Conservation (phyloP, 805 yeast genomes). For the Starmerella lactis-condensi region DNA sequence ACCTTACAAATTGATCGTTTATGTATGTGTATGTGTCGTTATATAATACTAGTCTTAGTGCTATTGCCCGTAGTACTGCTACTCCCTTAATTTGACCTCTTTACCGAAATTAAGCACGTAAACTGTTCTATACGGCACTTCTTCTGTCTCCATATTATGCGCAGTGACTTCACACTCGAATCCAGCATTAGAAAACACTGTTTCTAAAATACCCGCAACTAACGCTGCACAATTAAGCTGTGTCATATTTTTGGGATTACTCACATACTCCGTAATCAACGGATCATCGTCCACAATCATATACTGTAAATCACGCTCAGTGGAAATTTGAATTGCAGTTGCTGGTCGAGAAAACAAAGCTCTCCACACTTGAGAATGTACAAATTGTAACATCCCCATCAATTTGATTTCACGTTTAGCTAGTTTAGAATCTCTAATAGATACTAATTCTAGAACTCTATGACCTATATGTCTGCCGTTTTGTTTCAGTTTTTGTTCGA, state of each 20-base stretch:
- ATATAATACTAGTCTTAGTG: not conserved
- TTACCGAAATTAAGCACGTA: conserved; percentile 51
- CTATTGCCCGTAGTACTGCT: not conserved
- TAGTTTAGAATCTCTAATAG: conserved; percentile 43
- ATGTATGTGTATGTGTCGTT: not conserved
- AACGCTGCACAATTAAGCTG: conserved; percentile 66
- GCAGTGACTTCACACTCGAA: conserved; percentile 69
- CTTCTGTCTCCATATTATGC: conserved; percentile 49
- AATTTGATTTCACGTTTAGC: conserved; percentile 50
- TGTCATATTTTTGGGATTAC: conserved; percentile 63
- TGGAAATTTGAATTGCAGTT: conserved; percentile 56
- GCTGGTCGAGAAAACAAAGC: conserved; percentile 54
- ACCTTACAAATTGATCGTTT: not conserved
- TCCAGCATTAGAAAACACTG: conserved; percentile 53
- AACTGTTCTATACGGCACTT: conserved; percentile 48
- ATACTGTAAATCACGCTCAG: conserved; percentile 45
- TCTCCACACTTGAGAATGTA: conserved; percentile 57
- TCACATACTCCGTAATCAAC: conserved; percentile 47
- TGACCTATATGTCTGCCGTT: conserved; percentile 66
- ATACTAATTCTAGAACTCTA: conserved; percentile 47
- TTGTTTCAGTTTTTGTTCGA: conserved; percentile 41
- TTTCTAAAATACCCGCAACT: conserved; percentile 71
- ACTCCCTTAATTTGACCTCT: not conserved
- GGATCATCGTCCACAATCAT: conserved; percentile 72
- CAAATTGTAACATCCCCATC: conserved; percentile 51